Evolutionary conservation across 192 early-diverging fungal genomes (phyloP).

Genomic region (Lobosporangium transversale): DNA sequence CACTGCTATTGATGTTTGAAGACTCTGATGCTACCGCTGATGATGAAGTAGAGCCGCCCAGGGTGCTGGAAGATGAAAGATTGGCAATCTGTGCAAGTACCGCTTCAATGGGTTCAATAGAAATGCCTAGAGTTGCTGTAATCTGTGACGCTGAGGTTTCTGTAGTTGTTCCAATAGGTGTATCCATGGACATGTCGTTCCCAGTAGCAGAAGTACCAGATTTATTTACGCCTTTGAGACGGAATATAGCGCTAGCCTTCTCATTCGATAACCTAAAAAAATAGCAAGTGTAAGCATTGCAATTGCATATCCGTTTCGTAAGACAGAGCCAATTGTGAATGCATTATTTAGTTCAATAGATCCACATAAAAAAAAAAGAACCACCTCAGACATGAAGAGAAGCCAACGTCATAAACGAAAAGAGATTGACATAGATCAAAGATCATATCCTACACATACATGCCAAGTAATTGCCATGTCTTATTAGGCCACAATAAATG

Average conservation of each 20-base stretch:
- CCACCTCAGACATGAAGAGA: no score
- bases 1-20: constrained; percentile 42
- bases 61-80: constrained; percentile 30
- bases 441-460: constrained; percentile 57
- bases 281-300: not conserved
- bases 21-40: constrained; percentile 12
- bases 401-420: no score
- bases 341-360: no score
- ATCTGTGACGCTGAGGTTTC: constrained; percentile 26
- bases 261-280: constrained; percentile 78
- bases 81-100: constrained; percentile 71
- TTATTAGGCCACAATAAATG: constrained; percentile 91
- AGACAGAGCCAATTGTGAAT: no score
- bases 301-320: not conserved
- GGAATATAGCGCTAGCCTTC: constrained; percentile 86
- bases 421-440: no score
- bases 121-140: constrained; percentile 87
- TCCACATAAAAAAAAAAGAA: no score
- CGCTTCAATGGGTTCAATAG: constrained; percentile 84
- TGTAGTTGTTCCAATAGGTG: constrained; percentile 9
- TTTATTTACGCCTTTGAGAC: constrained; percentile 53
- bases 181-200: constrained; percentile 52
- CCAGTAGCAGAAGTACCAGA: constrained; percentile 16
- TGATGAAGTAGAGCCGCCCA: constrained; percentile 6
- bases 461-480: constrained; percentile 81